Percentiles rank a stretch among this genome's conserved stretches.
These are phyloP conservation scores for Capsicum baccatum DNA, from an alignment of 257 asterid species.

Conservation along the genomic window DNA sequence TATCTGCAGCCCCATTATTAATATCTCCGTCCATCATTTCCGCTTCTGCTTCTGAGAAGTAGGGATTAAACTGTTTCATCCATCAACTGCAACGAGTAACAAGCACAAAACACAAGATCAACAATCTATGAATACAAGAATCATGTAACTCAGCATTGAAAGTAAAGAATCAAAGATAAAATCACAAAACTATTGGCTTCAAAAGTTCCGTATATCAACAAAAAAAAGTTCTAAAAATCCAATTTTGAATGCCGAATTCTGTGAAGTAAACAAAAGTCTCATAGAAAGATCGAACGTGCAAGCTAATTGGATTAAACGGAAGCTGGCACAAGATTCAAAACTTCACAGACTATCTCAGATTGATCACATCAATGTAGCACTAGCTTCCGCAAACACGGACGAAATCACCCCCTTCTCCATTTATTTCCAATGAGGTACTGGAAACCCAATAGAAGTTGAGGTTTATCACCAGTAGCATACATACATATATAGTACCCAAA, in stretches of 20 bases:
- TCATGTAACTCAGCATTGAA: neutral
- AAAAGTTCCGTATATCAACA: neutral
- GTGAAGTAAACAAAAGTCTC: neutral
- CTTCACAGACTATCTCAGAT: neutral
- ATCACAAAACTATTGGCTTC: neutral
- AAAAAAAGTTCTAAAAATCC: too few relatives aligned
- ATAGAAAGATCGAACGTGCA: neutral
- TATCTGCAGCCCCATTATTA: constrained; percentile 46
- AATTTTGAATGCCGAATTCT: neutral
- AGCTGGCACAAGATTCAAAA: neutral
- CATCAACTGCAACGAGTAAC: constrained; percentile 28
- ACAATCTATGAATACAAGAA: neutral
- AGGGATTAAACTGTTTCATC: constrained; percentile 35
- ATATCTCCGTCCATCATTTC: constrained; percentile 57
- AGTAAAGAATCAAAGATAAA: neutral
- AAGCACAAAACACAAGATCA: neutral
- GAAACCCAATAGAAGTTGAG: neutral
- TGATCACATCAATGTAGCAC: neutral
- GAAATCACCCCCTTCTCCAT: neutral
- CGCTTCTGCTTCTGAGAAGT: constrained; percentile 1
- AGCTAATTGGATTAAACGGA: neutral
- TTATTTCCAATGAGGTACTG: neutral
- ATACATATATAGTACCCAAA: neutral
- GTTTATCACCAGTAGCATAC: neutral
- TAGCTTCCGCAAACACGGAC: too few relatives aligned